Percentiles rank a stretch among this genome's conserved stretches.
phyloP scores from a whole-genome alignment of 129 eudicot genomes.

The Deinandra increscens region DNA sequence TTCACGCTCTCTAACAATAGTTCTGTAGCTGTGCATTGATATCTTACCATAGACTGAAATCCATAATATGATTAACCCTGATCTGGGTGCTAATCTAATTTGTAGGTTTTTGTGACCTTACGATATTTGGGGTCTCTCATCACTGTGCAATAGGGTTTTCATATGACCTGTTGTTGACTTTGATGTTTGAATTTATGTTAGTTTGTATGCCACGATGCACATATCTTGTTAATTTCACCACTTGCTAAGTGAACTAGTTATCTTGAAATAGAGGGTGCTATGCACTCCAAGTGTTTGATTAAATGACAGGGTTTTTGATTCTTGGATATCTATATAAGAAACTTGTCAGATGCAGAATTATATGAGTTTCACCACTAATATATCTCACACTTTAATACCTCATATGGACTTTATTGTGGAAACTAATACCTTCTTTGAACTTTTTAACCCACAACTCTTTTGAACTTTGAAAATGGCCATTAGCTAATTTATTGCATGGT shows the following conservation, averaged over 20 bases:
- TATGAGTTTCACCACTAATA: background rate
- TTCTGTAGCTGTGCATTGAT: background rate
- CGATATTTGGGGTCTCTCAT: background rate
- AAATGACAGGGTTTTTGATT: background rate
- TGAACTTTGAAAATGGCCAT: background rate
- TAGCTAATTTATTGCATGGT: background rate
- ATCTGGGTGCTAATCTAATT: background rate
- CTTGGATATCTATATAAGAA: background rate
- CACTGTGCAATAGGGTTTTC: too few species aligned
- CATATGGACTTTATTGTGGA: background rate
- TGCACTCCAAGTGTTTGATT: slow-evolving; percentile 23
- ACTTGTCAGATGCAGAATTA: background rate
- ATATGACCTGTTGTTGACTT: background rate
- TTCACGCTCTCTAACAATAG: background rate
- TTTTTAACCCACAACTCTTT: background rate
- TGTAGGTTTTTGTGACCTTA: background rate
- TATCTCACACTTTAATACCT: background rate
- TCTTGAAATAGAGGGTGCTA: background rate
- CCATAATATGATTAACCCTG: background rate
- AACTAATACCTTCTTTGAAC: background rate
- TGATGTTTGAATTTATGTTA: background rate
- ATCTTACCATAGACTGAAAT: too few species aligned
- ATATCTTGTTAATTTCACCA: background rate
- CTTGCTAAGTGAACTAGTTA: background rate
- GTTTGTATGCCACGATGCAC: background rate